phyloP scores from a whole-genome alignment of 2,329 filamentous ascomycete genomes.

The Hortaea sp. region DNA sequence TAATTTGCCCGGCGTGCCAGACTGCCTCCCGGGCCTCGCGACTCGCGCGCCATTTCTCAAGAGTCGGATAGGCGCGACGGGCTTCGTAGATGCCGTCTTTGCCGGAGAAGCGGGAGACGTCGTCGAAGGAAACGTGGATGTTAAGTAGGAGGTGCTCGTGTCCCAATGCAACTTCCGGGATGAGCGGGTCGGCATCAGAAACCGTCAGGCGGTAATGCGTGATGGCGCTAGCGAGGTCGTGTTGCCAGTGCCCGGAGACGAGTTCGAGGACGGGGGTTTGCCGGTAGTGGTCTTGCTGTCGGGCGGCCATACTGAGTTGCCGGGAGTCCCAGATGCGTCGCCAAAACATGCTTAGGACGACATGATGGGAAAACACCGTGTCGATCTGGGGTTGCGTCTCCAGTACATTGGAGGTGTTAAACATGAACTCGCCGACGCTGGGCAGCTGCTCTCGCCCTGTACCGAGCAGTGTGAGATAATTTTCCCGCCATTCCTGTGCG shows the following conservation, averaged over 20 bases:
- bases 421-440: no score
- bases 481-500: no score
- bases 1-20: conserved; percentile 14
- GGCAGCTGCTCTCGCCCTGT: no score
- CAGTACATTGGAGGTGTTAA: no score
- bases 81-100: conserved; percentile 15
- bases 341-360: no score
- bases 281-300: background rate
- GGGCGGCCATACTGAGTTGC: background rate
- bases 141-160: conserved; percentile 11
- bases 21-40: conserved; percentile 10
- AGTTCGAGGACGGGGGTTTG: background rate
- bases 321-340: no score
- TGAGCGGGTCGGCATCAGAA: background rate
- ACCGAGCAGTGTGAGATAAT: no score
- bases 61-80: conserved; percentile 3
- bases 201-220: background rate
- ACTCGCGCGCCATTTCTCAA: background rate
- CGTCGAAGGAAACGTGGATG: conserved; percentile 12
- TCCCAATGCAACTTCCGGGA: background rate
- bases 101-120: conserved; percentile 12
- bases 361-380: no score
- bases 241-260: background rate
- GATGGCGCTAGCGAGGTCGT: background rate
- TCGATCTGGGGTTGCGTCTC: no score